A percentile compares a stretch with the other conserved stretches of the same genome.
Conservation (phyloP, 257 asterid genomes). For the Gynochthodes officinalis region DNA sequence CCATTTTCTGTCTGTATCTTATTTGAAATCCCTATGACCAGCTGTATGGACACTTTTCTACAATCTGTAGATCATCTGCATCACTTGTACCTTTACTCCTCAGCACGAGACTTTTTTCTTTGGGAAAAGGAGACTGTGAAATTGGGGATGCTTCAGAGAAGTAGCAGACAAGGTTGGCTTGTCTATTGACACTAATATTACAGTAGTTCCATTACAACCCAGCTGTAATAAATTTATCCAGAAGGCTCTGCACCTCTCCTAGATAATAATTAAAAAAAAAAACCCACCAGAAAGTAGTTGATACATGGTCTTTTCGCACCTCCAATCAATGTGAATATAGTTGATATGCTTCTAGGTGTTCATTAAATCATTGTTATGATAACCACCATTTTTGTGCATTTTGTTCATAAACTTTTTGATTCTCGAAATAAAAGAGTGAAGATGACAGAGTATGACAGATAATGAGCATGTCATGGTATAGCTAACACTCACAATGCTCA, state of each 20-base stretch:
- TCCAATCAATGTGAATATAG: not conserved
- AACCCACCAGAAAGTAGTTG: not conserved
- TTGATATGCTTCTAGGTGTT: not conserved
- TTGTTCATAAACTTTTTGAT: not conserved
- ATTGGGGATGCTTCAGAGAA: not conserved
- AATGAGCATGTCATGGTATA: not conserved
- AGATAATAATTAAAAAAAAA: not conserved
- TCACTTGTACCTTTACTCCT: not conserved
- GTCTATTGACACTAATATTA: not conserved
- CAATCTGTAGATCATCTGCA: not conserved
- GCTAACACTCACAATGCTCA: constrained; percentile 55
- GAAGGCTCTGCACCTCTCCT: not conserved
- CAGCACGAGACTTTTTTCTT: not conserved
- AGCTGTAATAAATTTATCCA: not conserved
- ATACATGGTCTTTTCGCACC: not conserved
- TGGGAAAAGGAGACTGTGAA: not conserved
- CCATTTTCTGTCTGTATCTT: not conserved
- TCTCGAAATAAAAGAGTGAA: not conserved
- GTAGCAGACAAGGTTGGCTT: not conserved
- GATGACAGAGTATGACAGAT: not conserved
- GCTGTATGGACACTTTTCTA: not conserved
- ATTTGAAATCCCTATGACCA: not conserved
- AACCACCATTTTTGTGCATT: constrained; percentile 1
- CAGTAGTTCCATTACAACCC: not conserved
- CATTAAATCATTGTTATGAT: not conserved